Evolutionary conservation across 345 rosid genomes (phyloP).

Genomic region (Carallia pectinifolia): DNA sequence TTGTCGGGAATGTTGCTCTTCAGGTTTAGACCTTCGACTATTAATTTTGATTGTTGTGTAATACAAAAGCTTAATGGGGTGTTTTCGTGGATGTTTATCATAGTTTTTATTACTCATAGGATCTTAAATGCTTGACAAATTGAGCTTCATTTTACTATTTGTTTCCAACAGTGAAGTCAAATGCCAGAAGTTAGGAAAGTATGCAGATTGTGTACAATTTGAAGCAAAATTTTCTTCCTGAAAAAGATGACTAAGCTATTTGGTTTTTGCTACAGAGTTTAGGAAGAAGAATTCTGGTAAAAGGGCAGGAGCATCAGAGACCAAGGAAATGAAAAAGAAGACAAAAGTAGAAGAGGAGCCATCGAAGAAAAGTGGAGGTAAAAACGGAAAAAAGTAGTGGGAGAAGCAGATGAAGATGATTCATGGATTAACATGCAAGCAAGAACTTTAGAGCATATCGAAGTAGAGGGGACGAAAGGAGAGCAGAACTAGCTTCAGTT

Average conservation of each 20-base stretch:
- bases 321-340: conserved; percentile 50
- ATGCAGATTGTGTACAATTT: not conserved
- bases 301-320: conserved; percentile 46
- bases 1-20: too few relatives aligned
- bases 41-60: too few relatives aligned
- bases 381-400: conserved; percentile 26
- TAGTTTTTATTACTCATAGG: too few relatives aligned
- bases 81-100: too few relatives aligned
- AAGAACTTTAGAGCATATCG: conserved; percentile 1
- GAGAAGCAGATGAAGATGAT: conserved; percentile 8
- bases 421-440: not conserved
- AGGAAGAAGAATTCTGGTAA: conserved; percentile 62
- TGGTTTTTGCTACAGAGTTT: conserved; percentile 43
- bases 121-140: too few relatives aligned
- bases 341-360: conserved; percentile 39
- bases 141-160: too few relatives aligned
- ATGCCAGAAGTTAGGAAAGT: not conserved
- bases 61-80: too few relatives aligned
- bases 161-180: too few relatives aligned
- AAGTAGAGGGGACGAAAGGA: not conserved
- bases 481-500: not conserved
- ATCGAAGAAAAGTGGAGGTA: conserved; percentile 29
- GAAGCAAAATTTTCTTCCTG: not conserved
- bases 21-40: too few relatives aligned
- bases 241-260: not conserved